These are phyloP conservation scores for Trypethelium eluteriae DNA, from an alignment of 495 filamentous ascomycete species.

Conservation along the genomic window DNA sequence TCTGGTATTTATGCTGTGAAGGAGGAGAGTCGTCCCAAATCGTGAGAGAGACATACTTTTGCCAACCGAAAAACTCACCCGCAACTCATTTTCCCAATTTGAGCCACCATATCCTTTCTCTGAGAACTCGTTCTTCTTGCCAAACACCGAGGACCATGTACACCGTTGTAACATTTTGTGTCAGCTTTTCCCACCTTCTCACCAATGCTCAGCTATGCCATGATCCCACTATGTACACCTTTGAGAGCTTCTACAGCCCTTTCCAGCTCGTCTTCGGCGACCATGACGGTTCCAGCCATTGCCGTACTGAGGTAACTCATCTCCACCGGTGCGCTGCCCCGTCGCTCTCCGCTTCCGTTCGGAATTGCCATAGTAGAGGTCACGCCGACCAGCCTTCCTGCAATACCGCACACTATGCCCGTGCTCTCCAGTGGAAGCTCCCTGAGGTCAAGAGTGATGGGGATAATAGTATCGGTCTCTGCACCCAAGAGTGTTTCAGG, in stretches of 20 bases:
- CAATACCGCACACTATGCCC: slow-evolving; percentile 68
- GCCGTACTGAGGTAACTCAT: slow-evolving; percentile 88
- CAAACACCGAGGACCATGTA: neutral
- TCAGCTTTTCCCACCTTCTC: neutral
- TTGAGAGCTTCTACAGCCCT: slow-evolving; percentile 64
- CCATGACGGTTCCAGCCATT: slow-evolving; percentile 81
- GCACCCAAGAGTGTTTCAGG: slow-evolving; percentile 65
- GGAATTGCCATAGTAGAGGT: slow-evolving; percentile 9
- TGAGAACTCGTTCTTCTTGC: neutral
- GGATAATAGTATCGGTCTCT: slow-evolving; percentile 71
- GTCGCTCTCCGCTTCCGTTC: slow-evolving; percentile 14
- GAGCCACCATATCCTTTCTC: neutral
- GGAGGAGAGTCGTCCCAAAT: neutral
- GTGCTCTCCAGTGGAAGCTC: slow-evolving; percentile 80
- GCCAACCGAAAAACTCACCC: neutral
- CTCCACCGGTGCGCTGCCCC: slow-evolving; percentile 53
- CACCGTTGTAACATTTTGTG: neutral
- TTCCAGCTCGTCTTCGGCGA: slow-evolving; percentile 62
- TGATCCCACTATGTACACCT: slow-evolving; percentile 12
- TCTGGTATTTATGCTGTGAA: neutral
- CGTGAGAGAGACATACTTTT: neutral
- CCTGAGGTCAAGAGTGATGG: slow-evolving; percentile 79
- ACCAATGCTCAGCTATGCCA: neutral
- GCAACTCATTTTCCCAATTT: slow-evolving; percentile 1
- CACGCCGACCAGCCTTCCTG: slow-evolving; percentile 50